Percentiles rank a stretch among this genome's conserved stretches.
Conservation (phyloP, 2,329 filamentous ascomycete genomes). For the Rugonectria rugulosa region DNA sequence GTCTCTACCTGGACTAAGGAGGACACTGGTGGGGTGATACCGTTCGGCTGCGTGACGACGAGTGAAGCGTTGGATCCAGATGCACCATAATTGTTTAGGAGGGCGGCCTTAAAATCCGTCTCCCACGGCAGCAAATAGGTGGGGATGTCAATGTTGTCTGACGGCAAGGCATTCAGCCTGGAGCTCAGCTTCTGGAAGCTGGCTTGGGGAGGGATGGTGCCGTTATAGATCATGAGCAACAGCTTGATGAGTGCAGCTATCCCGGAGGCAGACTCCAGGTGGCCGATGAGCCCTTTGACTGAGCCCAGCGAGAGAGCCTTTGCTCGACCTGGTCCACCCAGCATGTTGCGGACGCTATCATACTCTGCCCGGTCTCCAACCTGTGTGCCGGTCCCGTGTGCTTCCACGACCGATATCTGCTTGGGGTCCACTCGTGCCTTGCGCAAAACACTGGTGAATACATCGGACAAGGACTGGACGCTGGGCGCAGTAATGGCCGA, state of each 20-base stretch:
- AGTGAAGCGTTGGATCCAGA: conserved; percentile 45
- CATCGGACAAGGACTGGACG: conserved; percentile 74
- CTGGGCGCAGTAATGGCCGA: conserved; percentile 87
- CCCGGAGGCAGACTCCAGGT: conserved; percentile 40
- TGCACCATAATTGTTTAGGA: conserved; percentile 48
- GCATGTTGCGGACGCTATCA: conserved; percentile 24
- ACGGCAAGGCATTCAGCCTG: conserved; percentile 30
- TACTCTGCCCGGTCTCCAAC: conserved; percentile 56
- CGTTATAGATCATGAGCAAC: conserved; percentile 42
- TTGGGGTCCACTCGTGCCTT: conserved; percentile 26
- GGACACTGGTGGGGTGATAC: background rate
- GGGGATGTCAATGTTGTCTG: conserved; percentile 23
- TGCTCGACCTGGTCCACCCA: conserved; percentile 11
- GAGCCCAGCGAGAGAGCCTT: conserved; percentile 36
- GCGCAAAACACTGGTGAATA: conserved; percentile 74
- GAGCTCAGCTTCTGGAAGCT: conserved; percentile 39
- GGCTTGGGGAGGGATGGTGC: conserved; percentile 34
- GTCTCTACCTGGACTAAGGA: conserved; percentile 12
- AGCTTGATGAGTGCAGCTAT: conserved; percentile 43
- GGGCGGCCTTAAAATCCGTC: conserved; percentile 27
- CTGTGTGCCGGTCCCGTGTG: conserved; percentile 57
- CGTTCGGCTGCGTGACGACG: conserved; percentile 7
- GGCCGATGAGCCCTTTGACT: conserved; percentile 43
- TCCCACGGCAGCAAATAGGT: conserved; percentile 27
- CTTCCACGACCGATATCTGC: conserved; percentile 47